Conservation (phyloP, 2,329 filamentous ascomycete species). For the Elsinoe fawcettii region DNA sequence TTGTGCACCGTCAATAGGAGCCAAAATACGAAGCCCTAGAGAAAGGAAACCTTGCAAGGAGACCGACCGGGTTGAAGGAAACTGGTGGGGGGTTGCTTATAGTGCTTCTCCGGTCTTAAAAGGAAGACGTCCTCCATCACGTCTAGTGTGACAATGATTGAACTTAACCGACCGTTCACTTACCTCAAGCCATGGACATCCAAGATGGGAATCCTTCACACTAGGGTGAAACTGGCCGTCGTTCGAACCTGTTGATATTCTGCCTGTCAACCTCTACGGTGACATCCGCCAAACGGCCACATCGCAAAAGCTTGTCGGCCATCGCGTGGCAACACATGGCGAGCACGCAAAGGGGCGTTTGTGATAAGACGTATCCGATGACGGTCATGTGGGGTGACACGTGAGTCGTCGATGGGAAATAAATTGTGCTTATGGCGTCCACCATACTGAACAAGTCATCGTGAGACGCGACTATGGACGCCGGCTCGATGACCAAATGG, state of each 20-base stretch:
- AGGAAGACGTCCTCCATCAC: not conserved
- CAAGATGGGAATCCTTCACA: not conserved
- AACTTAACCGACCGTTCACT: not conserved
- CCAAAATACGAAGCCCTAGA: not conserved
- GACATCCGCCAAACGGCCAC: not conserved
- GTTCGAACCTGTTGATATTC: not conserved
- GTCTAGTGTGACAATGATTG: not conserved
- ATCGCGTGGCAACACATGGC: not conserved
- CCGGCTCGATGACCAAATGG: not conserved
- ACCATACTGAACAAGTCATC: slow-evolving; percentile 1
- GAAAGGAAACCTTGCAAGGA: not conserved
- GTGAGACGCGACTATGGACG: not conserved
- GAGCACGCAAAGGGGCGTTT: not conserved
- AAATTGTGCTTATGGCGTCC: not conserved
- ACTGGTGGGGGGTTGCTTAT: not conserved
- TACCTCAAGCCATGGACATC: not conserved
- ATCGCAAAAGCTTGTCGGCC: not conserved
- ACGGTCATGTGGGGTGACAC: not conserved
- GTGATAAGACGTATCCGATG: not conserved
- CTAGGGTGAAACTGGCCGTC: not conserved
- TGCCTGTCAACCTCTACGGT: not conserved
- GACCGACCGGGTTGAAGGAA: not conserved
- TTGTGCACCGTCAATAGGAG: not conserved
- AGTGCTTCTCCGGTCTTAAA: not conserved
- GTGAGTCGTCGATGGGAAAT: not conserved